Evolutionary conservation across 1,139 yeast species (phyloP).

Genomic region (Kodamaea alishanica): DNA sequence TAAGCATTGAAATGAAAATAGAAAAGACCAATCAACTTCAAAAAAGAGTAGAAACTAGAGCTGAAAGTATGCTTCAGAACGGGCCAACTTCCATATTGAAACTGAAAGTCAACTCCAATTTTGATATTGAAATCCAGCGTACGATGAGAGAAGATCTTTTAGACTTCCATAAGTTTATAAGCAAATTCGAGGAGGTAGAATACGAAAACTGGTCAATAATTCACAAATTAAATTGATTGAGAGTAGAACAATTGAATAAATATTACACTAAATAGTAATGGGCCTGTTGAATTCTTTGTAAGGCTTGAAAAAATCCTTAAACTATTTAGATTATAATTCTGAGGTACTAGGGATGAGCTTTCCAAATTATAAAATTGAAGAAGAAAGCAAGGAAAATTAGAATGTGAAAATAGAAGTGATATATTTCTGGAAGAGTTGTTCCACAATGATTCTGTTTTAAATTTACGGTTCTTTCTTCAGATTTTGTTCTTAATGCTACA

Average conservation of each 20-base stretch:
- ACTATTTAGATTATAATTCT: too few species aligned
- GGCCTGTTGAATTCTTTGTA: too few species aligned
- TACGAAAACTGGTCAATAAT: slow-evolving; percentile 17
- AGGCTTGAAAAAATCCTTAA: too few species aligned
- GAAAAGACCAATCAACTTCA: neutral
- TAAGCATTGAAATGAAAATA: neutral
- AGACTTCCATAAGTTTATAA: slow-evolving; percentile 18
- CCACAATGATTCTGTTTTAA: too few species aligned
- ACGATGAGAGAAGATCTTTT: slow-evolving; percentile 16
- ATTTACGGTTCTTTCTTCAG: too few species aligned
- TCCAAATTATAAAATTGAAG: too few species aligned
- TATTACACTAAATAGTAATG: slow-evolving; percentile 14
- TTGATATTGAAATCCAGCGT: slow-evolving; percentile 18
- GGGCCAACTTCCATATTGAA: slow-evolving; percentile 18
- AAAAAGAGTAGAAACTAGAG: slow-evolving; percentile 1
- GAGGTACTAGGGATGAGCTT: too few species aligned
- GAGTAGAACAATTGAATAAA: slow-evolving; percentile 18
- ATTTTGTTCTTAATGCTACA: too few species aligned
- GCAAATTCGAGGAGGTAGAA: slow-evolving; percentile 20
- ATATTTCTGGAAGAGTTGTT: too few species aligned
- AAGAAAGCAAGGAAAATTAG: too few species aligned
- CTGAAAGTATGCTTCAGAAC: neutral
- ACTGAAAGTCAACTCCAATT: slow-evolving; percentile 21
- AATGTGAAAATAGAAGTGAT: too few species aligned
- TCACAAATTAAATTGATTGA: slow-evolving; percentile 13